phyloP scores from a whole-genome alignment of 345 rosid genomes.

The Arabidopsis thaliana region DNA sequence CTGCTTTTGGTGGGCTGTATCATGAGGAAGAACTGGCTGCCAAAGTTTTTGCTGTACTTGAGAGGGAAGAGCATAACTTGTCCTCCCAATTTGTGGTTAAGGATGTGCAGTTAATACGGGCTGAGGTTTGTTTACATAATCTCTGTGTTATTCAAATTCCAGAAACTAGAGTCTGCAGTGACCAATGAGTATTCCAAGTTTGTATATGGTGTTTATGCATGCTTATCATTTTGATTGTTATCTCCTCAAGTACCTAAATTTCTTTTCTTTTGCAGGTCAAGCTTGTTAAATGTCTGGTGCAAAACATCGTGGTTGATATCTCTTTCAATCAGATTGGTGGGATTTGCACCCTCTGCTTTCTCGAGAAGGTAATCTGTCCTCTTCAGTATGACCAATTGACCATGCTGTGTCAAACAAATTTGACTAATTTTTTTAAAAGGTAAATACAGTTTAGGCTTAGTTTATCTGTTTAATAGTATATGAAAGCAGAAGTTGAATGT shows the following conservation, averaged over 20 bases:
- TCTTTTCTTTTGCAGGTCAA: constrained; percentile 67
- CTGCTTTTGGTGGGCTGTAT: constrained; percentile 66
- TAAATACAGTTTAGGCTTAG: constrained; percentile 6
- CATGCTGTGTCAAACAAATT: constrained; percentile 34
- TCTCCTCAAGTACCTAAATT: constrained; percentile 12
- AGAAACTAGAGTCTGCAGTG: constrained; percentile 1
- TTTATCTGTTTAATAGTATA: background rate
- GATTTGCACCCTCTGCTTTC: constrained; percentile 83
- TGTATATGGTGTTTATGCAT: constrained; percentile 25
- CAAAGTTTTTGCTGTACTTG: constrained; percentile 65
- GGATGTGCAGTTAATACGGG: constrained; percentile 77
- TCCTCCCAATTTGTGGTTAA: constrained; percentile 65
- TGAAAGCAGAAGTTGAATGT: constrained; percentile 1
- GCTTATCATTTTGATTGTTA: constrained; percentile 10
- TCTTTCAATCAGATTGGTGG: constrained; percentile 95
- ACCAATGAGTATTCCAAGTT: constrained; percentile 1
- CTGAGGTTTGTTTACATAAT: constrained; percentile 61
- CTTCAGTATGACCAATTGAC: constrained; percentile 32
- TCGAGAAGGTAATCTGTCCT: constrained; percentile 68
- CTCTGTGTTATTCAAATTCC: constrained; percentile 9
- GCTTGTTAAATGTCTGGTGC: constrained; percentile 85
- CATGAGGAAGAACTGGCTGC: constrained; percentile 68
- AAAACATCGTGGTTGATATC: constrained; percentile 85
- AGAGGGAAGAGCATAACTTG: constrained; percentile 66
- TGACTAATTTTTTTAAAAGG: constrained; percentile 15